Evolutionary conservation across 768 basidiomycete genomes (phyloP).

Genomic region (Trametes cubensis): DNA sequence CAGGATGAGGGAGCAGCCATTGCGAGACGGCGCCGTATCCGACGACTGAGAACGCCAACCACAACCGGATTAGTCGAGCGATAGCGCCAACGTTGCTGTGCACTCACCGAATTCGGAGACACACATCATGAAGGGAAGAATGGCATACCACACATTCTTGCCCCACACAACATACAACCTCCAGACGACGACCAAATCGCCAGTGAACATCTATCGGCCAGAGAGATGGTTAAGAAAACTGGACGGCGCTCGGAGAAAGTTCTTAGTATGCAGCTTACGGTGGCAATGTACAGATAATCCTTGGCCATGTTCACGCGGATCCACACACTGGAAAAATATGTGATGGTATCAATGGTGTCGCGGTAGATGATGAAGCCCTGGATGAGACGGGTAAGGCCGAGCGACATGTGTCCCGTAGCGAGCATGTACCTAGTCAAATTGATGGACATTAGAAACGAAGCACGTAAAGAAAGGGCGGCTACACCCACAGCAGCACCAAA

Average conservation of each 20-base stretch:
- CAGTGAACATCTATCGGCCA: conserved; percentile 3
- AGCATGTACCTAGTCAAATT: conserved; percentile 4
- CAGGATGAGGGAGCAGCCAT: conserved; percentile 6
- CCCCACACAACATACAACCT: conserved; percentile 15
- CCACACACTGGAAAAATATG: conserved; percentile 19
- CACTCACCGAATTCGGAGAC: conserved; percentile 7
- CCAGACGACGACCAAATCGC: conserved; percentile 17
- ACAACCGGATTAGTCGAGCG: not conserved
- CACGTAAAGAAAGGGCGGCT: too few relatives aligned
- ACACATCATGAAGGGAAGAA: conserved; percentile 6
- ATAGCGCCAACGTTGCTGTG: not conserved
- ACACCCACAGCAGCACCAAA: not conserved
- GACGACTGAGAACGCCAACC: not conserved
- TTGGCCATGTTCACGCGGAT: conserved; percentile 17
- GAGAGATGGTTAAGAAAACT: too few relatives aligned
- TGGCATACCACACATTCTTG: conserved; percentile 1
- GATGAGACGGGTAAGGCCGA: conserved; percentile 18
- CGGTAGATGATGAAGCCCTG: conserved; percentile 16
- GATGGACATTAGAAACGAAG: not conserved
- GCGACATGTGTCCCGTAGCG: conserved; percentile 16
- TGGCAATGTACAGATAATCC: conserved; percentile 22
- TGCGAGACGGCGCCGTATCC: conserved; percentile 11
- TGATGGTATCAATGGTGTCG: conserved; percentile 9
- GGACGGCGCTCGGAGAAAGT: too few relatives aligned
- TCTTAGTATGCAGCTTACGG: not conserved